phyloP scores from a whole-genome alignment of 2,329 filamentous ascomycete genomes.

The Xylogone sp. region DNA sequence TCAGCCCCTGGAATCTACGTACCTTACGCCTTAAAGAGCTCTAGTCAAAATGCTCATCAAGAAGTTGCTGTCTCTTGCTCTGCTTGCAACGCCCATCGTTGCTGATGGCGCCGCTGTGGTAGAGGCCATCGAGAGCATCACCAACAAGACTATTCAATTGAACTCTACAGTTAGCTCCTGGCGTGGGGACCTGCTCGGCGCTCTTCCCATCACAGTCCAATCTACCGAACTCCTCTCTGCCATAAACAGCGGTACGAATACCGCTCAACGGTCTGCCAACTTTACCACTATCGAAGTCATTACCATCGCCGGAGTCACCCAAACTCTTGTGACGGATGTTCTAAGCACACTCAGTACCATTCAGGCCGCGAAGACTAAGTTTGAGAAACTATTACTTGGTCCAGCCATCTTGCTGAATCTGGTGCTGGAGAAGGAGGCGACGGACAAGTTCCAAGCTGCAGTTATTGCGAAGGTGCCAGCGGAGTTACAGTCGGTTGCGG shows the following conservation, averaged over 20 bases:
- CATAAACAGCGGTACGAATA: slow-evolving; percentile 35
- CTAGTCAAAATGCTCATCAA: slow-evolving; percentile 15
- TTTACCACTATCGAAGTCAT: slow-evolving; percentile 37
- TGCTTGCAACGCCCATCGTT: slow-evolving; percentile 14
- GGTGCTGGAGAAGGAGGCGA: slow-evolving; percentile 35
- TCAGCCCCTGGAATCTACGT: too few relatives aligned
- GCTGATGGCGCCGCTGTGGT: slow-evolving; percentile 19
- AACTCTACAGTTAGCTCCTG: slow-evolving; percentile 14
- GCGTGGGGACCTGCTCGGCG: slow-evolving; percentile 6
- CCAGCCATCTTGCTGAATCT: slow-evolving; percentile 41
- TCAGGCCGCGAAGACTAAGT: slow-evolving; percentile 35
- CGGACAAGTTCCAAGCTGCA: slow-evolving; percentile 20
- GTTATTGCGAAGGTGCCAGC: slow-evolving; percentile 14
- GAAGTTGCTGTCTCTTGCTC: slow-evolving; percentile 8
- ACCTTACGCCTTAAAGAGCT: too few relatives aligned
- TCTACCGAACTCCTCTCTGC: slow-evolving; percentile 35
- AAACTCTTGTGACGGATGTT: slow-evolving; percentile 43
- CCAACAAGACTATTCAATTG: slow-evolving; percentile 14
- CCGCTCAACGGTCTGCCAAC: slow-evolving; percentile 32
- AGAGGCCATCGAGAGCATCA: slow-evolving; percentile 16
- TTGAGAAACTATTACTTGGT: slow-evolving; percentile 35
- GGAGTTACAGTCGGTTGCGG: slow-evolving; percentile 5
- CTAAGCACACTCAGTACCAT: slow-evolving; percentile 38
- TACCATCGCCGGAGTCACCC: slow-evolving; percentile 34
- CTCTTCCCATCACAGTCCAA: slow-evolving; percentile 33